Conservation (phyloP, 148 eudicot species). For the Rhododendron simsii region DNA sequence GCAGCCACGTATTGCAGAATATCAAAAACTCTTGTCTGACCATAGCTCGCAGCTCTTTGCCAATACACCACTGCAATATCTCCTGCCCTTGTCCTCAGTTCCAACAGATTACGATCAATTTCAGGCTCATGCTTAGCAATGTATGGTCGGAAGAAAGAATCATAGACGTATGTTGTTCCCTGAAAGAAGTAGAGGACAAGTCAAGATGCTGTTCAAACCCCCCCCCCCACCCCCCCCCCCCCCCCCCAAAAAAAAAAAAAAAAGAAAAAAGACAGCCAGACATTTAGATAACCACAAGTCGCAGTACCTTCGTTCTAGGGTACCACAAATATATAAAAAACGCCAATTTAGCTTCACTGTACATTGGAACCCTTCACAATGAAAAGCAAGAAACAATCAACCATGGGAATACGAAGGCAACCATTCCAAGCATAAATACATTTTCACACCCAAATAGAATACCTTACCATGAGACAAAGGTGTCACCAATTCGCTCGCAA, state of each 20-base stretch:
- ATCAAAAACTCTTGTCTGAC: constrained; percentile 78
- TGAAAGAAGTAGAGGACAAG: constrained; percentile 21
- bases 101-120: constrained; percentile 82
- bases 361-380: constrained; percentile 87
- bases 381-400: constrained; percentile 6
- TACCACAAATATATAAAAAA: constrained; percentile 85
- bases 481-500: constrained; percentile 74
- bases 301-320: constrained; percentile 73
- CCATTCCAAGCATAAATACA: neutral
- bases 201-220: neutral
- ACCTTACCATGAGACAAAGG: constrained; percentile 84
- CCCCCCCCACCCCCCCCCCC: too few species aligned
- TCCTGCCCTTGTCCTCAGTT: constrained; percentile 82
- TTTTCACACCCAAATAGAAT: neutral
- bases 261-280: neutral
- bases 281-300: neutral
- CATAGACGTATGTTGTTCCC: constrained; percentile 91
- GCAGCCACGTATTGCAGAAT: constrained; percentile 84
- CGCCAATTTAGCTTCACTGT: constrained; percentile 92
- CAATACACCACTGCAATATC: constrained; percentile 71
- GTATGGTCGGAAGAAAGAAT: constrained; percentile 81
- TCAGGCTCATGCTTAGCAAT: constrained; percentile 84
- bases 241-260: too few species aligned
- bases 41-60: constrained; percentile 66
- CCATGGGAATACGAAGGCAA: constrained; percentile 2